A percentile compares a stretch with the other conserved stretches of the same genome.
phyloP scores from a whole-genome alignment of 176 grass and related monocot species.

The sorghum (Sorghum bicolor) region Sorghum_bicolor_NCBIv3 NC_012875.2:3922001-3922500 shows the following conservation, averaged over 20 bases:
- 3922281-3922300: slow-evolving; percentile 95
- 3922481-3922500: slow-evolving; percentile 71
- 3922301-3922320: slow-evolving; percentile 90
- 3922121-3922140: slow-evolving; percentile 93
- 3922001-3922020: slow-evolving; percentile 74
- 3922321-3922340: slow-evolving; percentile 90
- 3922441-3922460: not conserved
- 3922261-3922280: slow-evolving; percentile 85
- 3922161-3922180: slow-evolving; percentile 63
- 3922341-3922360: not conserved
- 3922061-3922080: not conserved
- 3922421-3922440: slow-evolving; percentile 4
- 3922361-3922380: not conserved
- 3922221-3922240: slow-evolving; percentile 84
- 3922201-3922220: slow-evolving; percentile 96
- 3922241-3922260: slow-evolving; percentile 81
- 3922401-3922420: not conserved
- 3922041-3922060: not conserved
- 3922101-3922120: slow-evolving; percentile 91
- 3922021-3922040: not conserved
- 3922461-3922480: slow-evolving; percentile 86
- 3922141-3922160: slow-evolving; percentile 85
- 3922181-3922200: slow-evolving; percentile 96
- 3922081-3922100: slow-evolving; percentile 39
- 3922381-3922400: not conserved